A percentile compares a stretch with the other conserved stretches of the same genome.
Conservation (phyloP, 1,284 basidiomycete genomes). For the Hypsizygus ulmarius region DNA sequence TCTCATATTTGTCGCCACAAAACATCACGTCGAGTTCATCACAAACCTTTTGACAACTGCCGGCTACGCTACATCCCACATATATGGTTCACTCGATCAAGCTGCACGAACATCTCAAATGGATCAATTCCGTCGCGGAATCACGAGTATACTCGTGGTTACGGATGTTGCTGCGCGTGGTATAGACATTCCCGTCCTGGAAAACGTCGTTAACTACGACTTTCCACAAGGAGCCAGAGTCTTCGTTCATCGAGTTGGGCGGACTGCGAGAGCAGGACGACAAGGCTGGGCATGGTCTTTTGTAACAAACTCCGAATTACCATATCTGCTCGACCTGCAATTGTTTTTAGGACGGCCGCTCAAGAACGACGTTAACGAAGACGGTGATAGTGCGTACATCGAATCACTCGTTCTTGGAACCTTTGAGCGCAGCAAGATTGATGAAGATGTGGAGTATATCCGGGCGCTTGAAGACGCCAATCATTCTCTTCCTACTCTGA, state of each 20-base stretch:
- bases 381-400: slow-evolving; percentile 59
- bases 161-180: slow-evolving; percentile 98
- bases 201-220: slow-evolving; percentile 97
- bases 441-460: slow-evolving; percentile 86
- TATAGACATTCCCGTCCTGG: slow-evolving; percentile 92
- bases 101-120: slow-evolving; percentile 89
- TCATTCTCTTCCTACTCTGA: slow-evolving; percentile 68
- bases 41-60: slow-evolving; percentile 75
- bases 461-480: slow-evolving; percentile 65
- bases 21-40: slow-evolving; percentile 98
- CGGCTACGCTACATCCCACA: slow-evolving; percentile 94
- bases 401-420: slow-evolving; percentile 79
- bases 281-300: slow-evolving; percentile 97
- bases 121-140: slow-evolving; percentile 84
- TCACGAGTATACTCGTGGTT: slow-evolving; percentile 87
- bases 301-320: slow-evolving; percentile 82
- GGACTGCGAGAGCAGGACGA: slow-evolving; percentile 93
- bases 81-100: slow-evolving; percentile 97
- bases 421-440: slow-evolving; percentile 77
- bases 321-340: slow-evolving; percentile 91
- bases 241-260: slow-evolving; percentile 96
- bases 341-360: slow-evolving; percentile 90
- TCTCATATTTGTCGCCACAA: slow-evolving; percentile 96
- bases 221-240: slow-evolving; percentile 92
- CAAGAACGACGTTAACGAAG: slow-evolving; percentile 45